Evolutionary conservation across 2,329 filamentous ascomycete species (phyloP).

Genomic region (Aureobasidium sp.): DNA sequence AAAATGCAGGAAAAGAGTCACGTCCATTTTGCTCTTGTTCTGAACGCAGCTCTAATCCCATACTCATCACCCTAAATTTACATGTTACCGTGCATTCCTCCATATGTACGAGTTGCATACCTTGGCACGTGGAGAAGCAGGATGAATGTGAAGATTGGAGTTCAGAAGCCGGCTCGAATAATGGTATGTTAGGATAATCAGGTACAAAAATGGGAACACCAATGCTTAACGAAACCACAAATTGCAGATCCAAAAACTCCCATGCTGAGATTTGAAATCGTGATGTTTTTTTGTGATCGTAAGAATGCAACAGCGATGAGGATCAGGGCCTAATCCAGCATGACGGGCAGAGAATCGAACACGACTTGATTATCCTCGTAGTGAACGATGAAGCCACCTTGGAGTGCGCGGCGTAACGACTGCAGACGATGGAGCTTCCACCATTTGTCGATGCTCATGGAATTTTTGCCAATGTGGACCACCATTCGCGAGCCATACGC

Average conservation of each 20-base stretch:
- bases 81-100: too few relatives aligned
- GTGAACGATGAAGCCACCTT: slow-evolving; percentile 54
- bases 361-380: slow-evolving; percentile 56
- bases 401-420: slow-evolving; percentile 51
- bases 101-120: too few relatives aligned
- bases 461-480: slow-evolving; percentile 51
- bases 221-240: not conserved
- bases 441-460: slow-evolving; percentile 62
- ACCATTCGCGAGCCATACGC: slow-evolving; percentile 57
- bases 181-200: not conserved
- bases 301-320: not conserved
- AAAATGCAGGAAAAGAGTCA: too few relatives aligned
- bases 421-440: slow-evolving; percentile 62
- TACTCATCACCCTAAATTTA: too few relatives aligned
- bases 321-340: slow-evolving; percentile 19
- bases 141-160: not conserved
- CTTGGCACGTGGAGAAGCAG: not conserved
- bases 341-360: slow-evolving; percentile 48
- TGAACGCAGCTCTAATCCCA: too few relatives aligned
- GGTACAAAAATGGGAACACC: not conserved
- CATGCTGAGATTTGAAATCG: not conserved
- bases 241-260: not conserved
- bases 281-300: not conserved
- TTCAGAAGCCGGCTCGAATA: not conserved
- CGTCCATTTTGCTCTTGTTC: too few relatives aligned